These are phyloP conservation scores for Quercus lobata DNA, from an alignment of 331 rosid genomes.

Conservation along the genomic window DNA sequence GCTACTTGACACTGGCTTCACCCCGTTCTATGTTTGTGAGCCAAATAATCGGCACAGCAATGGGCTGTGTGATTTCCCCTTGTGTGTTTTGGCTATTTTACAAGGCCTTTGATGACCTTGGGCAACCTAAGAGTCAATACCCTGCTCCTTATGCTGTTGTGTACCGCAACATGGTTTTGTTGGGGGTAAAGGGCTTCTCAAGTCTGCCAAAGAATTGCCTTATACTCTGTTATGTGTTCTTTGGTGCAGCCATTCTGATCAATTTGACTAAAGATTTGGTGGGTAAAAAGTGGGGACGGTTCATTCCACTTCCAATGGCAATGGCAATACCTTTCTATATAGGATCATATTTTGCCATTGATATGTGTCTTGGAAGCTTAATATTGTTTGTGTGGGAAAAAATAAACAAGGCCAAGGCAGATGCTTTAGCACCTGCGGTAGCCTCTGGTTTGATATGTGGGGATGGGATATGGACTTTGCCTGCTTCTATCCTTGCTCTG, in stretches of 20 bases:
- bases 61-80: slow-evolving; percentile 39
- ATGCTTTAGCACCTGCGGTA: slow-evolving; percentile 69
- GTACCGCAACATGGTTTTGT: slow-evolving; percentile 26
- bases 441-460: slow-evolving; percentile 91
- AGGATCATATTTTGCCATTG: slow-evolving; percentile 46
- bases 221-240: slow-evolving; percentile 26
- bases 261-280: slow-evolving; percentile 21
- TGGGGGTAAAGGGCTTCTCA: slow-evolving; percentile 30
- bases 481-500: slow-evolving; percentile 70
- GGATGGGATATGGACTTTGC: slow-evolving; percentile 72
- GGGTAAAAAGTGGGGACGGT: slow-evolving; percentile 16
- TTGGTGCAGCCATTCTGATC: slow-evolving; percentile 23
- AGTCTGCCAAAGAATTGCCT: slow-evolving; percentile 32
- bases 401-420: slow-evolving; percentile 56
- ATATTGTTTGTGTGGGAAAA: slow-evolving; percentile 57
- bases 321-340: slow-evolving; percentile 51
- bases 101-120: slow-evolving; percentile 29
- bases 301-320: slow-evolving; percentile 49
- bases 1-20: slow-evolving; percentile 37
- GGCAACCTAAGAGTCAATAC: background rate
- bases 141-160: slow-evolving; percentile 28
- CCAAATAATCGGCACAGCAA: slow-evolving; percentile 38
- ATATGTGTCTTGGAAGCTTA: slow-evolving; percentile 58
- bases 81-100: slow-evolving; percentile 39
- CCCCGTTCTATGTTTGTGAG: slow-evolving; percentile 41